phyloP scores from a whole-genome alignment of 2,329 filamentous ascomycete species.

The Metarhizium anisopliae region DNA sequence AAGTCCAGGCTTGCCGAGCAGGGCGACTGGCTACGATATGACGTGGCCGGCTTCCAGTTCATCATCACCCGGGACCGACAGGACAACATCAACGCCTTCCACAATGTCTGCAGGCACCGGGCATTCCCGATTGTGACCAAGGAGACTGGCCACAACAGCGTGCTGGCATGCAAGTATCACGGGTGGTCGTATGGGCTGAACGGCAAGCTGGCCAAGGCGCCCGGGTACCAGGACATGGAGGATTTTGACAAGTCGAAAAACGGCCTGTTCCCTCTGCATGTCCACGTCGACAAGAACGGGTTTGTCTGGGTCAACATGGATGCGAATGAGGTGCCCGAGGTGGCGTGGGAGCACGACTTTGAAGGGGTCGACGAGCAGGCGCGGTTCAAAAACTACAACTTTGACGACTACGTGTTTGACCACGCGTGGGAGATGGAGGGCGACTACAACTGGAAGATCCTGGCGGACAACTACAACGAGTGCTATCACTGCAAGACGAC shows the following conservation, averaged over 20 bases:
- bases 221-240: constrained; percentile 44
- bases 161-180: constrained; percentile 53
- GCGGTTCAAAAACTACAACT: constrained; percentile 36
- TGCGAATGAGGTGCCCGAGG: constrained; percentile 31
- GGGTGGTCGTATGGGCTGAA: constrained; percentile 53
- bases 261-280: constrained; percentile 44
- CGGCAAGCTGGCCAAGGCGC: constrained; percentile 51
- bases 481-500: constrained; percentile 55
- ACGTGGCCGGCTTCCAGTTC: constrained; percentile 47
- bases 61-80: constrained; percentile 41
- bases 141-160: constrained; percentile 38
- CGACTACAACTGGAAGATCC: constrained; percentile 51
- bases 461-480: constrained; percentile 57
- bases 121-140: constrained; percentile 49
- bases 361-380: constrained; percentile 35
- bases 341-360: constrained; percentile 45
- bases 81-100: constrained; percentile 47
- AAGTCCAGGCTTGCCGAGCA: constrained; percentile 36
- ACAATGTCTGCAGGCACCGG: constrained; percentile 54
- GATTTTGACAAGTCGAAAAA: constrained; percentile 50
- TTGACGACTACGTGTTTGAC: constrained; percentile 46
- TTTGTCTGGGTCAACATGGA: constrained; percentile 54
- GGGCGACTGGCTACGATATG: constrained; percentile 49
- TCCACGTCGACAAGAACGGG: constrained; percentile 41
- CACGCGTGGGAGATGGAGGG: constrained; percentile 49